Evolutionary conservation across 2,329 filamentous ascomycete species (phyloP).

Genomic region (Talaromyces sp.): DNA sequence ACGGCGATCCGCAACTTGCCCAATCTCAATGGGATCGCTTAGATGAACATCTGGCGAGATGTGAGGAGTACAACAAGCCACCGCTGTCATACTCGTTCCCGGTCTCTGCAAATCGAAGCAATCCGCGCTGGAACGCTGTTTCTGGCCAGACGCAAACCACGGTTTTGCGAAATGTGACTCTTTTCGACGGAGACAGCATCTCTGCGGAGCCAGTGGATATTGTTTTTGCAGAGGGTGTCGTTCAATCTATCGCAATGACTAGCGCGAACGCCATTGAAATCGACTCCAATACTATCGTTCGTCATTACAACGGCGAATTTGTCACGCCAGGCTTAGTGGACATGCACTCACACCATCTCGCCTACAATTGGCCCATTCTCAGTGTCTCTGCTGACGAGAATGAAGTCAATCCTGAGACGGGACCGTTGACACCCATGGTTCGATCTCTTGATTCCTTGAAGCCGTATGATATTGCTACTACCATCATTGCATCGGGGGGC

Average conservation of each 20-base stretch:
- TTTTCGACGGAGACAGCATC: slow-evolving; percentile 44
- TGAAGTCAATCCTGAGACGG: slow-evolving; percentile 57
- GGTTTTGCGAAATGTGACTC: slow-evolving; percentile 40
- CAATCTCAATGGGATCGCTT: slow-evolving; percentile 18
- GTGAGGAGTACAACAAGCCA: slow-evolving; percentile 24
- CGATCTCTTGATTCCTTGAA: slow-evolving; percentile 64
- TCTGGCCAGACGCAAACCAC: slow-evolving; percentile 39
- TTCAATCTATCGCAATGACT: slow-evolving; percentile 36
- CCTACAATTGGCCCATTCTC: slow-evolving; percentile 55
- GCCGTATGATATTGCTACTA: slow-evolving; percentile 61
- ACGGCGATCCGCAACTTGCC: slow-evolving; percentile 13
- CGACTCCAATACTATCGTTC: slow-evolving; percentile 12
- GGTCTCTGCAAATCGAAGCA: slow-evolving; percentile 25
- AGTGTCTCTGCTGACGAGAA: slow-evolving; percentile 58
- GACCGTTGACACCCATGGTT: slow-evolving; percentile 59
- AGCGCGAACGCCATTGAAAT: neutral
- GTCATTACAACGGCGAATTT: slow-evolving; percentile 48
- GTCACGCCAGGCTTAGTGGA: slow-evolving; percentile 66
- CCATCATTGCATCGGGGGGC: slow-evolving; percentile 69
- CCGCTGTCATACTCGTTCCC: slow-evolving; percentile 24
- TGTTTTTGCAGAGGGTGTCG: slow-evolving; percentile 38
- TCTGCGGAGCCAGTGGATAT: slow-evolving; percentile 36
- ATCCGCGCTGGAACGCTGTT: slow-evolving; percentile 41
- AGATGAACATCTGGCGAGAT: slow-evolving; percentile 24
- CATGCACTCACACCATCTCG: slow-evolving; percentile 66